Evolutionary conservation across 73 alveolate species (phyloP).

Genomic region (Tetrahymena borealis): DNA sequence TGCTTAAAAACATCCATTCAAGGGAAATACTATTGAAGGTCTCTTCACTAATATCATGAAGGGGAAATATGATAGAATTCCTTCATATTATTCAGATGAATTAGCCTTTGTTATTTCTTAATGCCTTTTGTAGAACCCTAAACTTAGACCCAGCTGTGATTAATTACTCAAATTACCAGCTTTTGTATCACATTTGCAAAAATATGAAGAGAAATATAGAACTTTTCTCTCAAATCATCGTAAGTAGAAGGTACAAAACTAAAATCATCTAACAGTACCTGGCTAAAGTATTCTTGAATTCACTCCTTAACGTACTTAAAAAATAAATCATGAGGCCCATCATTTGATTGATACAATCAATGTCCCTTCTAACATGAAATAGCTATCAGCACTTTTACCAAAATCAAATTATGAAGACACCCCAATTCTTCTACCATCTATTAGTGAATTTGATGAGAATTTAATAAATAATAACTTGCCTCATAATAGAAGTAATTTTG

Average conservation of each 20-base stretch:
- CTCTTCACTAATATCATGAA: background rate
- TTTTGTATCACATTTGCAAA: background rate
- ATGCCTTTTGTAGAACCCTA: background rate
- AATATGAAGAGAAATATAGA: background rate
- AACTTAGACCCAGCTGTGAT: background rate
- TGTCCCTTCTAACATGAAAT: background rate
- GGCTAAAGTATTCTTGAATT: background rate
- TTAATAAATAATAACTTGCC: background rate
- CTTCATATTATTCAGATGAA: background rate
- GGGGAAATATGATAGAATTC: background rate
- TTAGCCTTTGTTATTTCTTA: background rate
- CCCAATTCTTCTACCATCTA: background rate
- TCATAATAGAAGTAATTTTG: background rate
- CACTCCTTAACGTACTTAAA: background rate
- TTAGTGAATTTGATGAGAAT: background rate
- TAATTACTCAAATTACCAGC: background rate
- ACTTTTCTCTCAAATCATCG: background rate
- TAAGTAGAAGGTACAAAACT: background rate
- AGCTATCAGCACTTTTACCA: background rate
- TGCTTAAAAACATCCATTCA: conserved; percentile 84
- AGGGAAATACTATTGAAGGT: conserved; percentile 38
- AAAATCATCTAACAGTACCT: background rate
- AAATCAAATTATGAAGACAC: background rate
- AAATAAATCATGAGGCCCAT: background rate
- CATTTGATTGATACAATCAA: background rate